Evolutionary conservation across 768 basidiomycete genomes (phyloP).

Genomic region (Plicaturopsis crispa): DNA sequence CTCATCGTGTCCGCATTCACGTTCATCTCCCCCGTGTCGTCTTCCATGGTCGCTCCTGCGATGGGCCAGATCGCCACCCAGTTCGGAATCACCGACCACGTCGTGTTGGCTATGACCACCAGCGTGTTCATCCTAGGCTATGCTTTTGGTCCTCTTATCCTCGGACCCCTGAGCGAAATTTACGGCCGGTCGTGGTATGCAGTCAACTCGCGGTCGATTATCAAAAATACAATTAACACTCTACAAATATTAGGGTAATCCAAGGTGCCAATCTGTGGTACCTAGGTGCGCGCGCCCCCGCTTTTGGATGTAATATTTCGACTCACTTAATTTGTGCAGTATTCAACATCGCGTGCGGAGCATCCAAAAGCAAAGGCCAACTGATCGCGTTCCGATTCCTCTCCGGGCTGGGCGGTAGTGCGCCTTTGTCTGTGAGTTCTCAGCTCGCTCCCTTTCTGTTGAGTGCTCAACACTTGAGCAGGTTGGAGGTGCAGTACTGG

Average conservation of each 20-base stretch:
- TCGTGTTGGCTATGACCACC: constrained; percentile 30
- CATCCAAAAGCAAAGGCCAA: constrained; percentile 48
- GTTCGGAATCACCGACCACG: constrained; percentile 40
- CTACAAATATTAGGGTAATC: constrained; percentile 2
- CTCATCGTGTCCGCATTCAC: constrained; percentile 58
- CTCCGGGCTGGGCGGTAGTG: constrained; percentile 66
- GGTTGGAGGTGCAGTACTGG: constrained; percentile 61
- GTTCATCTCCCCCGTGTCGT: constrained; percentile 61
- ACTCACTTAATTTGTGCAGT: too few species aligned
- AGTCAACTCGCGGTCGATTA: not conserved
- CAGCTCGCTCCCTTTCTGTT: too few species aligned
- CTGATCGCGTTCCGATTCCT: constrained; percentile 65
- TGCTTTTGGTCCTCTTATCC: constrained; percentile 21
- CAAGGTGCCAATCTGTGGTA: constrained; percentile 10
- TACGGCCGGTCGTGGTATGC: constrained; percentile 21
- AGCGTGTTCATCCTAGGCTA: constrained; percentile 38
- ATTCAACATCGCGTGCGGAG: constrained; percentile 34
- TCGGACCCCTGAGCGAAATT: constrained; percentile 31
- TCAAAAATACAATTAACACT: not conserved
- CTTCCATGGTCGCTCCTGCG: constrained; percentile 71
- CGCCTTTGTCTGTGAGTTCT: constrained; percentile 60
- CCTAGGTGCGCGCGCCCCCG: too few species aligned
- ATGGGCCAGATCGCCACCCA: constrained; percentile 15
- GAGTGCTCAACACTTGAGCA: too few species aligned
- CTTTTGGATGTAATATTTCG: too few species aligned